Evolutionary conservation across 805 yeast genomes (phyloP).

Genomic region (Barnettozyma wickerhamii): DNA sequence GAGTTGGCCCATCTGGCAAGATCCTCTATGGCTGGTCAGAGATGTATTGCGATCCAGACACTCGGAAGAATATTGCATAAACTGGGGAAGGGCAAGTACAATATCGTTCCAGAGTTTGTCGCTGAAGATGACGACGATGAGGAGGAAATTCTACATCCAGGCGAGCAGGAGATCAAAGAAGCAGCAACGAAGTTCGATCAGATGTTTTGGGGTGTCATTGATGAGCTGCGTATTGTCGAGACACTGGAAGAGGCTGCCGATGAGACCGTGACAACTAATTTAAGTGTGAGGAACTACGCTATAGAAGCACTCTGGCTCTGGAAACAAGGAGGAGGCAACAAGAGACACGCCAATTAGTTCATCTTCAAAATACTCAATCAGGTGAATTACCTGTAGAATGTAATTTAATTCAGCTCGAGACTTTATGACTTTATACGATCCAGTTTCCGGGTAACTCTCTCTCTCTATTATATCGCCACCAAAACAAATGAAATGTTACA

Average conservation of each 20-base stretch:
- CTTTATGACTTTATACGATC: too few relatives aligned
- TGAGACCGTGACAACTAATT: constrained; percentile 54
- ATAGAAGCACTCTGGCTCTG: constrained; percentile 90
- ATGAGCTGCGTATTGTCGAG: constrained; percentile 57
- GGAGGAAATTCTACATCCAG: constrained; percentile 27
- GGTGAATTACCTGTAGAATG: neutral
- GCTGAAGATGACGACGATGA: constrained; percentile 26
- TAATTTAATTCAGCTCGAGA: too few relatives aligned
- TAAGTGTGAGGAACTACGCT: constrained; percentile 79
- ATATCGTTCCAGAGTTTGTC: constrained; percentile 43
- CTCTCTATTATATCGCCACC: constrained; percentile 1
- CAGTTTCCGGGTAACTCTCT: constrained; percentile 1
- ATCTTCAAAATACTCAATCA: too few relatives aligned
- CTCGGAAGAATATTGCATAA: constrained; percentile 84
- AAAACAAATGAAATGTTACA: too few relatives aligned
- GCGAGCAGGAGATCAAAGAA: constrained; percentile 31
- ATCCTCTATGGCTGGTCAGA: constrained; percentile 77
- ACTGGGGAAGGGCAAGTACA: constrained; percentile 59
- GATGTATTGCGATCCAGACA: constrained; percentile 82
- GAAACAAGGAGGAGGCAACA: constrained; percentile 48
- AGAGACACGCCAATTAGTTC: constrained; percentile 24
- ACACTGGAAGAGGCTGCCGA: constrained; percentile 64
- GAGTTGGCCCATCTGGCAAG: constrained; percentile 79
- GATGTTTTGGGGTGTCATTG: constrained; percentile 68
- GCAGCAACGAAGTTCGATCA: constrained; percentile 31